Conservation (phyloP, 306 rosid genomes). For the Mimosa pudica region DNA sequence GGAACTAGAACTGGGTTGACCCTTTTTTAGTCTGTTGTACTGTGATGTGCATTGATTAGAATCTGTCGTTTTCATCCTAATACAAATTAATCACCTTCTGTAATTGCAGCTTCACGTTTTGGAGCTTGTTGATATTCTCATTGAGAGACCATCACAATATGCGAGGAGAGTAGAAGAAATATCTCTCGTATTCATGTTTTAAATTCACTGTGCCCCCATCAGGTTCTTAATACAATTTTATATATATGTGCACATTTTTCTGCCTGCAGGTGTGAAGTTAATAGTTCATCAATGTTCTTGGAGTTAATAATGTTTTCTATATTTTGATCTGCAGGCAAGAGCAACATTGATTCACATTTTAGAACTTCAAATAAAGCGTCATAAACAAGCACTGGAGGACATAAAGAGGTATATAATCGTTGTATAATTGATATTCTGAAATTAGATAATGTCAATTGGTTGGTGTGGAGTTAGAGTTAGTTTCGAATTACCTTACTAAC, state of each 20-base stretch:
- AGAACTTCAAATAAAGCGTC: slow-evolving; percentile 85
- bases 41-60: background rate
- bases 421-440: too few species aligned
- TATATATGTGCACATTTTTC: background rate
- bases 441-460: too few species aligned
- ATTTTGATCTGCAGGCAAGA: slow-evolving; percentile 64
- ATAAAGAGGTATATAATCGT: slow-evolving; percentile 68
- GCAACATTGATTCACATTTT: slow-evolving; percentile 84
- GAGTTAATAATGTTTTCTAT: background rate
- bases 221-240: slow-evolving; percentile 38
- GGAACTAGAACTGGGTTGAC: too few species aligned
- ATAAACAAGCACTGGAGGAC: slow-evolving; percentile 93
- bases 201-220: slow-evolving; percentile 90
- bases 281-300: background rate
- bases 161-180: slow-evolving; percentile 97
- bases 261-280: background rate
- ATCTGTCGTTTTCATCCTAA: slow-evolving; percentile 15
- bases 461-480: too few species aligned
- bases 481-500: too few species aligned
- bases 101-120: slow-evolving; percentile 75
- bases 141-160: slow-evolving; percentile 90
- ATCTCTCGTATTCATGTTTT: slow-evolving; percentile 87
- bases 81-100: slow-evolving; percentile 18
- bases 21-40: background rate
- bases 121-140: slow-evolving; percentile 95